Evolutionary conservation across 306 rosid genomes (phyloP), one percentile per base, ranked within the genome.

Genomic region (Vigna hirtella): DNA sequence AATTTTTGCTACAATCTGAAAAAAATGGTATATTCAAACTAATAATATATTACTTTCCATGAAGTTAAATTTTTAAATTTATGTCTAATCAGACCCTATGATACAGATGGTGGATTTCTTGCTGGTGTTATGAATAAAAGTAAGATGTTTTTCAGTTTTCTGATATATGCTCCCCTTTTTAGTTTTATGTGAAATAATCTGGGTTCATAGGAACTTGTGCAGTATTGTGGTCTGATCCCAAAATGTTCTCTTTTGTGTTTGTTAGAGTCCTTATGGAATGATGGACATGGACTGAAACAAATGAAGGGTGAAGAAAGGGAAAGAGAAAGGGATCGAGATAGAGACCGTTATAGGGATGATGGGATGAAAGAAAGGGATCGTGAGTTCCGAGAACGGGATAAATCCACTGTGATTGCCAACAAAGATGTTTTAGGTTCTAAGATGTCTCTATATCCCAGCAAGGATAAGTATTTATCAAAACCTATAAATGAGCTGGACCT

Each of bases 121-220:
- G 97, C 99, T 79, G 99, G 94, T 69, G 99, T 96, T 88, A 96
- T 91, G 96, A 93, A 90, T 90, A 96, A 89, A 84, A 95, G 98
- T 95, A 76, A 82, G 59, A 66, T 64, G 69, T 63, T 83, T 63
- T 83, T 66, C 76, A 70, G 57, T 71, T 71, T 34, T 62, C 24
- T 70, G 71, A 74, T 72, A 52, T 71, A 79, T 16, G 24, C 24
- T 80, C 14, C 53, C 45, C 45, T 36, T 68, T 51, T 62, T 73
- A 70, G 73, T 77, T 70, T 82, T 74, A 64, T 70, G 74, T 14
- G 36, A 56, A 28, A 64, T 16, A 32, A 43, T 36, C 12, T 34
- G 43, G 70, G 20, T 67, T 73, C 76, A 74, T 16, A 58, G 55
- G 63, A 81, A 49, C 59, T 7, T 42, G 78, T 73, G 64, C 48